These are phyloP conservation scores for Aspergillus calidoustus DNA, from an alignment of 2,329 filamentous ascomycete species.

Conservation along the genomic window DNA sequence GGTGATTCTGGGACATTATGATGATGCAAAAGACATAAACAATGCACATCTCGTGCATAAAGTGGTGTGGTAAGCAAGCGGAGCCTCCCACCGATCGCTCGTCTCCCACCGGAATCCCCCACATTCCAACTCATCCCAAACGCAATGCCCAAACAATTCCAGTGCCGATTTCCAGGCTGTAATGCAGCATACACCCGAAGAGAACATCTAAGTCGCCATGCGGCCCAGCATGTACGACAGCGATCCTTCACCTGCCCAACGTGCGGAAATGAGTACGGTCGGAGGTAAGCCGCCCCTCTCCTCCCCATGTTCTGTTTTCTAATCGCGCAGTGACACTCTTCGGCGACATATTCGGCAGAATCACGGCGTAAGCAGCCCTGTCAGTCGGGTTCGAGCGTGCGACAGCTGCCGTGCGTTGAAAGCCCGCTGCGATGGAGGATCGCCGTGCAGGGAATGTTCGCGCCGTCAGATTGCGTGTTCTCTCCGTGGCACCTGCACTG, in stretches of 20 bases:
- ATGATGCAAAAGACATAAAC: no score
- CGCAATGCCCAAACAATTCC: background rate
- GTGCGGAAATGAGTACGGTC: conserved; percentile 23
- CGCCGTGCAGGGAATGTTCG: conserved; percentile 25
- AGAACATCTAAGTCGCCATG: conserved; percentile 32
- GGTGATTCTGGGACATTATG: no score
- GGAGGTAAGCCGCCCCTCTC: conserved; percentile 22
- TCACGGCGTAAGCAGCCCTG: conserved; percentile 22
- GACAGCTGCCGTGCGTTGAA: conserved; percentile 25
- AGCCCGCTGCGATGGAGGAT: conserved; percentile 26
- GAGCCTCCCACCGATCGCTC: background rate
- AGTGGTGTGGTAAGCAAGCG: background rate
- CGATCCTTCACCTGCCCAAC: conserved; percentile 21
- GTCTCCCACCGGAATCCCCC: background rate
- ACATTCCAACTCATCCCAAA: background rate
- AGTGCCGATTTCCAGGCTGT: conserved; percentile 24
- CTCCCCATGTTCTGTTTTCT: no score
- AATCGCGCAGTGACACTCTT: conserved; percentile 30
- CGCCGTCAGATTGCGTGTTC: conserved; percentile 25
- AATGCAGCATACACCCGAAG: conserved; percentile 30
- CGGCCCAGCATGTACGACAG: conserved; percentile 22
- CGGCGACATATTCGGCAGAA: conserved; percentile 29
- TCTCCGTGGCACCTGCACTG: background rate
- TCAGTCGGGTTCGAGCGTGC: conserved; percentile 24
- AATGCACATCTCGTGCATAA: background rate